Base-by-base conservation (phyloP, 371 early-diverging fungal species). In the Rhizopus arrhizus region DNA sequence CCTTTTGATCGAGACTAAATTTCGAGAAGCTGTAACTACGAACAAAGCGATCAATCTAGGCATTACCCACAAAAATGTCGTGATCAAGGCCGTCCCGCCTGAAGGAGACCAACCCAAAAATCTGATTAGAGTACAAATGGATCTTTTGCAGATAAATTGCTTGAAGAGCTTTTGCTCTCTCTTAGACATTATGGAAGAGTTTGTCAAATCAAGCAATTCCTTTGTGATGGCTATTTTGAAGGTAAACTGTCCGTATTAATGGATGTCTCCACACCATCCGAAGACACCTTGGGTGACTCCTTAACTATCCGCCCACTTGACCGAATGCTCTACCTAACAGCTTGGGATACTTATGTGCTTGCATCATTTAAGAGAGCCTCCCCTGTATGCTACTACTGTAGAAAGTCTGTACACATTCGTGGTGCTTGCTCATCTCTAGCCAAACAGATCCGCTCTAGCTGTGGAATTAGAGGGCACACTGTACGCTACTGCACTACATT, bases 381-480 rank as follows among this genome's bases (percentile, higher is more conserved):
- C 9, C 49, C 58, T n/a, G 22, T 57, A 0, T 57, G 49, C 15
- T 47, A 48, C 35, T 57, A 48, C 35, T 57, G 58, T 35, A 13
- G 49, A 5, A 12, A 47, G 12, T 48, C 36, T 28, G 49, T 48
- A 28, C 58, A 57, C 36, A 47, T 57, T n/a, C 42, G 42, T 42
- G 6, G 4, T 4, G 12, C 5, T 4, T 42, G 42, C n/a, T 13
- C 36, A 10, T 6, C 10, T 36, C 10, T 36, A 10, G 36, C 36
- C 10, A 36, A 36, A 6, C 5, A 36, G 59, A 61, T 75, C 53
- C 81, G 85, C 72, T 84, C 82, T 77, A 69, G 63, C 67, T 85
- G 85, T 62, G 78, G 79, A 59, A 77, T 78, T 73, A 13, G 73
- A 56, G 84, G 84, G 43, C 87, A 86, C 73, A 79, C 81, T 57